Evolutionary conservation across 2,329 filamentous ascomycete species (phyloP), one percentile per base, ranked within the genome.

Genomic region (Ophiostoma himal-ulmi): DNA sequence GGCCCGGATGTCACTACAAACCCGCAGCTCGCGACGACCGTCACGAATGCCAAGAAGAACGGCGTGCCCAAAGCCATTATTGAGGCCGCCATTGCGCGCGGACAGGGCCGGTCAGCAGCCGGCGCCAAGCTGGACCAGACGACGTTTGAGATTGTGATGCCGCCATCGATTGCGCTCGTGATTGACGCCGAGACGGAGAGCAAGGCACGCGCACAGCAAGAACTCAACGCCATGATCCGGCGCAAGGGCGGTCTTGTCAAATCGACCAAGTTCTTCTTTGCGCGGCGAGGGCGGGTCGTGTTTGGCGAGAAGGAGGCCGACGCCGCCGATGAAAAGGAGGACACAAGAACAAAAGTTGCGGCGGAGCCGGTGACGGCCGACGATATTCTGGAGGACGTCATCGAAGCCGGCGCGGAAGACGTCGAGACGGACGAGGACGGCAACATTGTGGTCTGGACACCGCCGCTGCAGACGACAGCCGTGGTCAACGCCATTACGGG

Each of bases 111-210:
- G 73, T 94, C 93, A 34, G 81, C 88, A 1, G 86, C 86, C 5
- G 95, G 95, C 69, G 86, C 86, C 20, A 84, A 88, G 17, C 86
- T 98, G n/a, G 94, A 97, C 77, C 83, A 82, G 44, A 79, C 95
- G 68, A 91, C 88, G 0, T 84, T 96, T 68, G 94, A 98, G 82
- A 89, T 89, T 36, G 91, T 97, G 74, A 81, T 96, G 72, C 91
- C 92, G 1, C 87, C 89, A 2, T 88, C 90, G 41, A 86, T 93
- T 1, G 93, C 92, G 13, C 83, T 94, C 6, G 89, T 98, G 13
- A 86, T 97, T 76, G 93, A 97, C 75, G 88, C 90, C 75, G 90
- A 95, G 79, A 94, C 93, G 5, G 94, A 97, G 76, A 93, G 88
- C 78, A 93, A 91, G 78, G 83, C 84, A 57, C 88, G 92, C 41